Percentiles rank a stretch among this genome's conserved stretches.
Conservation (phyloP, 2,329 filamentous ascomycete species). For the Bertia moriformis region DNA sequence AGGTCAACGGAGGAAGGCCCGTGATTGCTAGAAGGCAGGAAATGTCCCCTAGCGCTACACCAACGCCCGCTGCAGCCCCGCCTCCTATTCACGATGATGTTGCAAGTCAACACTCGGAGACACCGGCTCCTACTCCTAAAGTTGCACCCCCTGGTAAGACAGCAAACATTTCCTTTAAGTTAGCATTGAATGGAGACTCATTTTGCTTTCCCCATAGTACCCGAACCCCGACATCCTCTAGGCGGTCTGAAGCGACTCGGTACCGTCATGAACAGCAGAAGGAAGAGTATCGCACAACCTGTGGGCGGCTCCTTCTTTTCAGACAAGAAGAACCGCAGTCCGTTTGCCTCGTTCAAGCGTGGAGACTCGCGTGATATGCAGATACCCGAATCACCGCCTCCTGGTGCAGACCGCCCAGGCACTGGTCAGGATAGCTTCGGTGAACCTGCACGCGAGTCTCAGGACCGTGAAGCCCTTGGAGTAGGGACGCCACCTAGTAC, state of each 20-base stretch:
- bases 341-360: constrained; percentile 23
- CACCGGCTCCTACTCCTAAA: background rate
- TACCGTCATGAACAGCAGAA: constrained; percentile 28
- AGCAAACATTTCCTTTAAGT: no score
- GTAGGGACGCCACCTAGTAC: background rate
- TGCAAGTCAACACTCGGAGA: background rate
- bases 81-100: background rate
- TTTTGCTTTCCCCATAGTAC: background rate
- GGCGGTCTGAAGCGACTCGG: constrained; percentile 27
- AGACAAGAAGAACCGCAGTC: constrained; percentile 19
- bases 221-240: constrained; percentile 10
- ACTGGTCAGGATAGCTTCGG: constrained; percentile 10
- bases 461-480: constrained; percentile 8
- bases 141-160: background rate
- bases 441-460: constrained; percentile 11
- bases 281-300: constrained; percentile 22
- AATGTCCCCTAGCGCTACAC: background rate
- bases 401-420: constrained; percentile 13
- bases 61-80: background rate
- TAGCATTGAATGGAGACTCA: background rate
- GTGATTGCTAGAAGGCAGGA: background rate
- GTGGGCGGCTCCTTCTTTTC: constrained; percentile 11
- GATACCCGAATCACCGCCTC: constrained; percentile 15
- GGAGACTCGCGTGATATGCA: constrained; percentile 20
- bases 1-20: background rate